A percentile compares a stretch with the other conserved stretches of the same genome.
These are phyloP conservation scores for Coleophoma eucalyptorum DNA, from an alignment of 2,329 filamentous ascomycete genomes.

Conservation along the genomic window DNA sequence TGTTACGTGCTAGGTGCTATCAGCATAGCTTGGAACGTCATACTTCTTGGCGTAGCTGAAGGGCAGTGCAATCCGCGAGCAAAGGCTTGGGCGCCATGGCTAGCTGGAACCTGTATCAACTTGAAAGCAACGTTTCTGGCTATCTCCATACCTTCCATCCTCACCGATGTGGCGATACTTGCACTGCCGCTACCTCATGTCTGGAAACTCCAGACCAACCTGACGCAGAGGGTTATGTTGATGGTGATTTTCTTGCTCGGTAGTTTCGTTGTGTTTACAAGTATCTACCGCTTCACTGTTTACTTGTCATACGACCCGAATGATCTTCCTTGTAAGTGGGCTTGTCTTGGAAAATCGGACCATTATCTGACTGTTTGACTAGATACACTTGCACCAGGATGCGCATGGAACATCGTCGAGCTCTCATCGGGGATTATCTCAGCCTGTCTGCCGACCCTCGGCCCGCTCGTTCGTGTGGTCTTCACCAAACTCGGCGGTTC, in stretches of 20 bases:
- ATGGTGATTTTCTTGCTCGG: slow-evolving; percentile 7
- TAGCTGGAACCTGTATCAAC: slow-evolving; percentile 29
- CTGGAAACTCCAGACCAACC: slow-evolving; percentile 22
- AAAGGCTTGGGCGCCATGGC: background rate
- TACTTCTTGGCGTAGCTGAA: slow-evolving; percentile 7
- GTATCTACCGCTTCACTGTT: slow-evolving; percentile 2
- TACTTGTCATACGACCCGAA: background rate
- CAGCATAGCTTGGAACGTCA: background rate
- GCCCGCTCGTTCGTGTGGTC: background rate
- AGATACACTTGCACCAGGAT: background rate
- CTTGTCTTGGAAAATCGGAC: no score
- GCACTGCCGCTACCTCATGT: slow-evolving; percentile 24
- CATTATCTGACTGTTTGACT: no score
- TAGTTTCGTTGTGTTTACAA: background rate
- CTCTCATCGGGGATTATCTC: background rate
- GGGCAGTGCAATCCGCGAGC: background rate
- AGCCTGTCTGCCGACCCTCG: background rate
- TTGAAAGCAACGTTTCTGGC: slow-evolving; percentile 34
- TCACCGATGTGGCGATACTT: slow-evolving; percentile 32
- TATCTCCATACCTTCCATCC: slow-evolving; percentile 35
- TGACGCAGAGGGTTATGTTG: slow-evolving; percentile 2
- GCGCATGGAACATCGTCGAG: slow-evolving; percentile 1
- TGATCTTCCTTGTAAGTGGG: background rate
- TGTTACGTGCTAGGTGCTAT: slow-evolving; percentile 15
- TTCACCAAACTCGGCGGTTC: background rate